Conservation (phyloP, 345 rosid genomes). For the Sisymbrium irio region DNA sequence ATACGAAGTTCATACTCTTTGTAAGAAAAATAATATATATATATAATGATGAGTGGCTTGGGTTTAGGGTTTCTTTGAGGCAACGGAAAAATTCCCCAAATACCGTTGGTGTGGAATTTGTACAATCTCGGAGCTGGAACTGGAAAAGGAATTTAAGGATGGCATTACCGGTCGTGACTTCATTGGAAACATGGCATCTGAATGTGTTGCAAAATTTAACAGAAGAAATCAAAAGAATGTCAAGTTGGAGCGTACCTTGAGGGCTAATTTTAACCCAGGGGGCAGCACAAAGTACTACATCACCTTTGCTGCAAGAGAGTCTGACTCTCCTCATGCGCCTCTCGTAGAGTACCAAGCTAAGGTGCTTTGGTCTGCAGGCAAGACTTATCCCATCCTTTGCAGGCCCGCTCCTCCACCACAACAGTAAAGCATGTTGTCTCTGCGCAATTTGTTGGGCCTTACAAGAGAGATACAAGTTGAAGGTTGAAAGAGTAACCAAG, state of each 20-base stretch:
- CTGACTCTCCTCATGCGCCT: background rate
- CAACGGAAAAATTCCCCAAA: background rate
- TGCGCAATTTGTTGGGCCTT: too few species aligned
- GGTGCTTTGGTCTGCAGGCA: background rate
- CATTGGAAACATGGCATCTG: background rate
- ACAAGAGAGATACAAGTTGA: too few species aligned
- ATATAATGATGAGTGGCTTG: background rate
- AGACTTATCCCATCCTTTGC: constrained; percentile 18
- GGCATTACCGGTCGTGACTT: background rate
- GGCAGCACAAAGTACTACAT: constrained; percentile 4
- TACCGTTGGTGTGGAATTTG: background rate
- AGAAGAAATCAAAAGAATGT: background rate
- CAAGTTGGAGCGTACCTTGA: background rate
- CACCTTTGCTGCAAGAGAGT: constrained; percentile 17
- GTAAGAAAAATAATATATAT: too few species aligned
- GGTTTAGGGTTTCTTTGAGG: constrained; percentile 5
- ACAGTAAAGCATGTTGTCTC: background rate
- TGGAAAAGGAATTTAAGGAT: background rate
- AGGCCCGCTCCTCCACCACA: background rate
- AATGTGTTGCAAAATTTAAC: background rate
- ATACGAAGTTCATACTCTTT: too few species aligned
- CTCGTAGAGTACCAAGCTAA: constrained; percentile 20
- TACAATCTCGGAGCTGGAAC: background rate
- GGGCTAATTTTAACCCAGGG: constrained; percentile 17
- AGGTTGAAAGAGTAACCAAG: background rate